Evolutionary conservation across 495 filamentous ascomycete species (phyloP).

Genomic region (Penicillium bialowiezense): DNA sequence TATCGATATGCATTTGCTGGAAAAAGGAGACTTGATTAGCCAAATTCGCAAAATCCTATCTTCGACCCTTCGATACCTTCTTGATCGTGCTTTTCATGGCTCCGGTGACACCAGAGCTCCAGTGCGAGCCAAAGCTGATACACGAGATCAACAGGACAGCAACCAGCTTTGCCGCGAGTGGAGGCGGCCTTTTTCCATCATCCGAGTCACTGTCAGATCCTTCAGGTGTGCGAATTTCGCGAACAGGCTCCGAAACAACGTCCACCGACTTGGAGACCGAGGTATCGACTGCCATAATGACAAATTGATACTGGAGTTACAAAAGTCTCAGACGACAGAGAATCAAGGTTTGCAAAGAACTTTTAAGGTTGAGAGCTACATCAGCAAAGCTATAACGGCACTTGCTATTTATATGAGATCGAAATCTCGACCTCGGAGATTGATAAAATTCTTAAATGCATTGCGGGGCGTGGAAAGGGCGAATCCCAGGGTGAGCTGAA

Average conservation of each 20-base stretch:
- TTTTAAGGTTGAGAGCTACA: neutral
- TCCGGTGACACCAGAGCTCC: slow-evolving; percentile 40
- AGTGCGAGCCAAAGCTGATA: slow-evolving; percentile 43
- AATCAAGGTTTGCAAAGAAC: neutral
- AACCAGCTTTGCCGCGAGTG: slow-evolving; percentile 32
- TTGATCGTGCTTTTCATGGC: slow-evolving; percentile 48
- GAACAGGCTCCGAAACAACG: slow-evolving; percentile 6
- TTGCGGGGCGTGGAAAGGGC: neutral
- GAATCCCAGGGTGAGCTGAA: neutral
- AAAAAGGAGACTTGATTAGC: neutral
- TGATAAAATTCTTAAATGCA: neutral
- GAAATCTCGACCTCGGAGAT: neutral
- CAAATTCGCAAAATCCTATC: neutral
- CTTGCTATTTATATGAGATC: neutral
- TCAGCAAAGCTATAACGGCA: too few relatives aligned
- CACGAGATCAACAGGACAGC: slow-evolving; percentile 39
- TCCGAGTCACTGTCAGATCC: neutral
- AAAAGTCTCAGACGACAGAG: too few relatives aligned
- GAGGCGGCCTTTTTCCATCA: slow-evolving; percentile 26
- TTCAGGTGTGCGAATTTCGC: neutral
- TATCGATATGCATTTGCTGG: slow-evolving; percentile 38
- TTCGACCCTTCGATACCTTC: slow-evolving; percentile 25
- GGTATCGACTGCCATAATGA: slow-evolving; percentile 10
- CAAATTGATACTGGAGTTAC: neutral
- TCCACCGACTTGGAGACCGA: slow-evolving; percentile 12